Percentiles rank a stretch among this genome's conserved stretches.
Evolutionary conservation across 305 asterid species (phyloP).

Genomic region (Fraxinus velutina): DNA sequence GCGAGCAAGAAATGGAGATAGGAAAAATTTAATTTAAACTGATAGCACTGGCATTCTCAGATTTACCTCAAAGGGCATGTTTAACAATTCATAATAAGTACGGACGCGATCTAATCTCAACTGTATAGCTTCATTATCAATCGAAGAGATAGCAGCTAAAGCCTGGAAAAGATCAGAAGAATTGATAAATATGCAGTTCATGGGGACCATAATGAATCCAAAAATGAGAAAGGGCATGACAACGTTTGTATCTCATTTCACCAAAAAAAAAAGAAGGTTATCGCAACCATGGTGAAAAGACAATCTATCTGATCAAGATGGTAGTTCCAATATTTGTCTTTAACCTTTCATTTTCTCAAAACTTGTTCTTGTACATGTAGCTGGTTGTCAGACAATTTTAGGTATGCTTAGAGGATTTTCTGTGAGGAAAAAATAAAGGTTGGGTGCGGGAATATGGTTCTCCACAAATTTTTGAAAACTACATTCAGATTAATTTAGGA

Average conservation of each 20-base stretch:
- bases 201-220: not conserved
- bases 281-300: not conserved
- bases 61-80: constrained; percentile 96
- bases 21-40: constrained; percentile 1
- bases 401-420: not conserved
- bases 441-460: not conserved
- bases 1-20: not conserved
- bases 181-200: not conserved
- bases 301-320: not conserved
- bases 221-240: constrained; percentile 1
- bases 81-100: constrained; percentile 81
- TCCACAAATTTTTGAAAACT: not conserved
- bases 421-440: not conserved
- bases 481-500: not conserved
- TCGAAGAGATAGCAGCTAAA: constrained; percentile 87
- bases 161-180: constrained; percentile 50
- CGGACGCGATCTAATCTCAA: constrained; percentile 83
- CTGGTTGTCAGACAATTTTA: not conserved
- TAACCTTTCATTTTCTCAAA: not conserved
- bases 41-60: constrained; percentile 4
- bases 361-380: not conserved
- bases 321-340: not conserved
- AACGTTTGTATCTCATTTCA: not conserved
- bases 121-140: constrained; percentile 76
- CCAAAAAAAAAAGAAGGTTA: not conserved